Evolutionary conservation across 1,284 basidiomycete genomes (phyloP).

Genomic region (Coniferiporia sulphurascens): DNA sequence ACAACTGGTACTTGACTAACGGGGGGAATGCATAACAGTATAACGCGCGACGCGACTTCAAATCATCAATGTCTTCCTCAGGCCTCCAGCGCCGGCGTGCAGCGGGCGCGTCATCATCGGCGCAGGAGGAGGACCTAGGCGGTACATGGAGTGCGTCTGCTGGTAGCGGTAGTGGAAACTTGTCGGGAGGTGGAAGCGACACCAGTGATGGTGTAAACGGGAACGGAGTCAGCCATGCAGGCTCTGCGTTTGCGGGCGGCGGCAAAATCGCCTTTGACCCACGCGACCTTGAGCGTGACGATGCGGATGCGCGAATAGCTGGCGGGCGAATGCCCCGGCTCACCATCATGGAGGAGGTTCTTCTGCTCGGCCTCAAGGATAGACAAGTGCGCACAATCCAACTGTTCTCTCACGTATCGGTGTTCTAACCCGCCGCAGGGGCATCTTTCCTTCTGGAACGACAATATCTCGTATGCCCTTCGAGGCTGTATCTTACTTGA

Average conservation of each 20-base stretch:
- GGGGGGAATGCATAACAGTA: no score
- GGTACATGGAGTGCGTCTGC: conserved; percentile 26
- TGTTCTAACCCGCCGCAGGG: conserved; percentile 45
- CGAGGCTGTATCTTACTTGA: conserved; percentile 94
- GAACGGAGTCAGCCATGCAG: conserved; percentile 40
- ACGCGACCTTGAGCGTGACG: conserved; percentile 76
- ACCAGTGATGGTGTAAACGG: conserved; percentile 32
- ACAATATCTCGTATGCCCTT: conserved; percentile 95
- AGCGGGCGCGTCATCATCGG: conserved; percentile 34
- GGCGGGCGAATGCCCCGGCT: conserved; percentile 79
- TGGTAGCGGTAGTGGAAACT: background rate
- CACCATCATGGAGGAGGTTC: conserved; percentile 96
- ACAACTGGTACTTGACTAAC: no score
- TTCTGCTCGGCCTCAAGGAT: conserved; percentile 88
- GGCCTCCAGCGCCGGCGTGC: conserved; percentile 40
- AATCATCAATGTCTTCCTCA: conserved; percentile 18
- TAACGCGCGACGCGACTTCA: no score
- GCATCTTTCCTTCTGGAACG: conserved; percentile 96
- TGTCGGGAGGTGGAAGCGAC: conserved; percentile 17
- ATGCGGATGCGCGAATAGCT: conserved; percentile 58
- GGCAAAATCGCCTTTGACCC: conserved; percentile 92
- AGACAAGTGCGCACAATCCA: conserved; percentile 53
- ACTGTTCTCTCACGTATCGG: background rate
- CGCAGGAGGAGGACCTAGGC: conserved; percentile 30
- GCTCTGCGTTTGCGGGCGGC: conserved; percentile 78